These are phyloP conservation scores for Venturiaceae sp. DNA, from an alignment of 2,329 filamentous ascomycete genomes.

Conservation along the genomic window DNA sequence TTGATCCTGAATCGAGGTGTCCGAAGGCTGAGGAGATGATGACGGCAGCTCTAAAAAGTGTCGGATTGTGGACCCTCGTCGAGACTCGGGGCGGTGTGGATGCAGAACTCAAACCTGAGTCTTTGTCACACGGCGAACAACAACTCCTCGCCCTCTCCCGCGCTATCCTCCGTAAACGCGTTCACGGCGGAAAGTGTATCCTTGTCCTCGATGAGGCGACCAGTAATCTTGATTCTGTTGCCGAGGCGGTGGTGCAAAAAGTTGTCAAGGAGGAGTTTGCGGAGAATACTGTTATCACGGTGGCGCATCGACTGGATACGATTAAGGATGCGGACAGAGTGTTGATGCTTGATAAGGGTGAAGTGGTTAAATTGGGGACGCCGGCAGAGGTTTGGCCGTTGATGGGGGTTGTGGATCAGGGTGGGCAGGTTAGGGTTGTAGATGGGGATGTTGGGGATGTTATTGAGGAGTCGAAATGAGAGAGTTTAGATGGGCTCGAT, in stretches of 20 bases:
- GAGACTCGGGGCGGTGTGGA: slow-evolving; percentile 33
- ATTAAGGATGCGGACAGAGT: slow-evolving; percentile 30
- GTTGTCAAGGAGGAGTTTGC: slow-evolving; percentile 43
- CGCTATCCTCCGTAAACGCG: not conserved
- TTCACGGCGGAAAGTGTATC: slow-evolving; percentile 27
- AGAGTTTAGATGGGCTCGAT: too few relatives aligned
- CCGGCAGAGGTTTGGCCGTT: slow-evolving; percentile 1
- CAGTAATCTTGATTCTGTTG: slow-evolving; percentile 30
- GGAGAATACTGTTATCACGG: slow-evolving; percentile 48
- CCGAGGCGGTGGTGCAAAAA: slow-evolving; percentile 32
- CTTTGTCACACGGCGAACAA: not conserved
- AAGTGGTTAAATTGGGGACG: slow-evolving; percentile 1
- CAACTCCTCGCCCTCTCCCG: slow-evolving; percentile 5
- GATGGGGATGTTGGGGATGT: not conserved
- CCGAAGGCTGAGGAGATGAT: slow-evolving; percentile 15
- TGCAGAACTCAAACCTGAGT: slow-evolving; percentile 12
- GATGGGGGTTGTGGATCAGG: not conserved
- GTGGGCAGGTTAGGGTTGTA: not conserved
- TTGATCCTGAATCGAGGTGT: not conserved
- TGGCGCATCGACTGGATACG: slow-evolving; percentile 47
- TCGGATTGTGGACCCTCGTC: slow-evolving; percentile 34
- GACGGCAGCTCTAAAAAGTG: slow-evolving; percentile 28
- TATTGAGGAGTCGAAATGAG: not conserved
- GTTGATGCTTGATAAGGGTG: slow-evolving; percentile 1
- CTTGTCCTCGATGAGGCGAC: slow-evolving; percentile 8